These are phyloP conservation scores for Handroanthus guayacan DNA, from an alignment of 257 asterid genomes.

Conservation along the genomic window DNA sequence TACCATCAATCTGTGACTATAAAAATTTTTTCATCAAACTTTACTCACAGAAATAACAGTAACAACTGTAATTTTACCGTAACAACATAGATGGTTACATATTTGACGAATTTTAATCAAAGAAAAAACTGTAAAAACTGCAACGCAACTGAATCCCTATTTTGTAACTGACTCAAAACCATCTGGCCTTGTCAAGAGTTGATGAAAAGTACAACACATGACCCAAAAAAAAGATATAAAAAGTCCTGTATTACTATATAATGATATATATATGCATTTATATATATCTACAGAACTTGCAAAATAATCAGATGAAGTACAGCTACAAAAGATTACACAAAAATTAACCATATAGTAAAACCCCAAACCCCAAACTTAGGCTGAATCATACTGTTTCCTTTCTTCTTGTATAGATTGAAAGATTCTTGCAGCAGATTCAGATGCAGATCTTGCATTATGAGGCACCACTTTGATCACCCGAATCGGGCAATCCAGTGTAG, in stretches of 20 bases:
- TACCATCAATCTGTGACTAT: too few species aligned
- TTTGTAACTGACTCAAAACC: too few species aligned
- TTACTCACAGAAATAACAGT: too few species aligned
- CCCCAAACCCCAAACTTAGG: background rate
- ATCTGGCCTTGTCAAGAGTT: too few species aligned
- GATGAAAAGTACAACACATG: background rate
- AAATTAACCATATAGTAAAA: background rate
- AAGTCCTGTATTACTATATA: background rate
- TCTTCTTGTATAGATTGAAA: constrained; percentile 86
- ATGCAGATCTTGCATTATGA: constrained; percentile 69
- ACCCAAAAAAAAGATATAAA: background rate
- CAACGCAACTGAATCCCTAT: too few species aligned
- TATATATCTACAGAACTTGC: constrained; percentile 20
- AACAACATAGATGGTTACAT: too few species aligned
- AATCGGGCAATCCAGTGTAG: constrained; percentile 36
- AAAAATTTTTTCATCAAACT: too few species aligned
- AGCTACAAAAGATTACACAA: constrained; percentile 17
- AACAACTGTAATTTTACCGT: too few species aligned
- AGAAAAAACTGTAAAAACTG: too few species aligned
- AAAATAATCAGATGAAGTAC: background rate
- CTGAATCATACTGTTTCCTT: constrained; percentile 65
- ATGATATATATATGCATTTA: background rate
- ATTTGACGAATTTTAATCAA: too few species aligned
- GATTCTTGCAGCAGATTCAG: constrained; percentile 86
- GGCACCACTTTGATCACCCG: constrained; percentile 83